Conservation (phyloP, 169 alveolate species). For the Plasmodium knowlesi region DNA sequence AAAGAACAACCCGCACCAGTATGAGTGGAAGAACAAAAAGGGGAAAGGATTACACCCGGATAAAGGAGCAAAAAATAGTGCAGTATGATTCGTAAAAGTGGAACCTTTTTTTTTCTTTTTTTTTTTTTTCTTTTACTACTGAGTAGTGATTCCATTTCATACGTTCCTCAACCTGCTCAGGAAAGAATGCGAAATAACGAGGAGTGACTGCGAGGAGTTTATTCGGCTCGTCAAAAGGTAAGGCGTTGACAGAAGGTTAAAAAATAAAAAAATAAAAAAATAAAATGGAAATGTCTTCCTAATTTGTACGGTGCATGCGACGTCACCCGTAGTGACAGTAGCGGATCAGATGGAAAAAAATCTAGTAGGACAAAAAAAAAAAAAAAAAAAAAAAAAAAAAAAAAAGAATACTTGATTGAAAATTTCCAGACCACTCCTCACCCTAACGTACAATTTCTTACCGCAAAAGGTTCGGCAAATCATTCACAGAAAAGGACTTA, state of each 20-base stretch:
- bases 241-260: not conserved
- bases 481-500: conserved; percentile 17
- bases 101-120: not conserved
- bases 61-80: conserved; percentile 44
- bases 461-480: conserved; percentile 5
- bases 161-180: not conserved
- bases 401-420: not conserved
- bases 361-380: not conserved
- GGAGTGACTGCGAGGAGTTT: conserved; percentile 49
- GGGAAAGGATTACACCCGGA: conserved; percentile 1
- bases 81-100: conserved; percentile 37
- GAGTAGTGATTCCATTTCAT: not conserved
- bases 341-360: not conserved
- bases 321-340: not conserved
- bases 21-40: conserved; percentile 6
- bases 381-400: not conserved
- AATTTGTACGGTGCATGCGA: not conserved
- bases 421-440: not conserved
- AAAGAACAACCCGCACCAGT: not conserved
- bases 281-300: not conserved
- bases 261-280: not conserved
- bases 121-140: not conserved
- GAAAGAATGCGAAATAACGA: conserved; percentile 15
- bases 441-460: not conserved
- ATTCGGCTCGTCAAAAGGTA: conserved; percentile 46